Base-by-base conservation (phyloP, 2,329 filamentous ascomycete genomes). In the Pseudonectria foliicola region DNA sequence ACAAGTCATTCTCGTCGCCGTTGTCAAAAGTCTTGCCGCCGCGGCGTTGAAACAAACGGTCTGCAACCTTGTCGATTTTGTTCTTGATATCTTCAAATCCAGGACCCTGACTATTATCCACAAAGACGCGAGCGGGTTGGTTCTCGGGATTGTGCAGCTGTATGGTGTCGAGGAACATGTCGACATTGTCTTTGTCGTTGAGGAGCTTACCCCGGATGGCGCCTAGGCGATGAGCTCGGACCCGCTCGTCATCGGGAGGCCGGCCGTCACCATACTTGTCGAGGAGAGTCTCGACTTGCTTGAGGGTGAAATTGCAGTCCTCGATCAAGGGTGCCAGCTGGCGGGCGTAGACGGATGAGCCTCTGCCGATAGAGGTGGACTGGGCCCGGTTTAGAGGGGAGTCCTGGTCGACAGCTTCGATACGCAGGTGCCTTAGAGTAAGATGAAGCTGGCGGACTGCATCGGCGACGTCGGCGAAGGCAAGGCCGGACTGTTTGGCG, bases 21-120 rank as follows among this genome's bases (percentile, higher is more conserved):
- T 67, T 63, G 13, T 51, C 40, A 34, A 64, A 49, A 38, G 58
- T 53, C 34, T 56, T 59, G 35, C 56, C 60, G 42, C 61, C 56
- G 29, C 60, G 58, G 33, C 64, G 62, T 10, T 61, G 60, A 33
- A 70, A 71, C 15, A 80, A 61, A 10, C 66, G 64, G 10, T 62
- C 54, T 3, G 77, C 75, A 42, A 80, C 70, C 21, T 57, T 56
- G 45, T 81, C 75, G 23, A 80, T 70, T 48, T 78, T 76, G 50
- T 75, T 70, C 53, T 77, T 72, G 49, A 80, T 77, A 7, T 54
- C 52, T 37, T 79, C 70, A 24, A 77, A 56, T 15, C 65, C 59
- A 13, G 60, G 18, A 8, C 18, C 54, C 28, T 54, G 61, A 29
- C 61, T 59, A n/a, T 58, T 54, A 25, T 63, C 50, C 10, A 53